A percentile compares a stretch with the other conserved stretches of the same genome.
Conservation (phyloP, 169 alveolate genomes). For the Eimeria tenella region DNA sequence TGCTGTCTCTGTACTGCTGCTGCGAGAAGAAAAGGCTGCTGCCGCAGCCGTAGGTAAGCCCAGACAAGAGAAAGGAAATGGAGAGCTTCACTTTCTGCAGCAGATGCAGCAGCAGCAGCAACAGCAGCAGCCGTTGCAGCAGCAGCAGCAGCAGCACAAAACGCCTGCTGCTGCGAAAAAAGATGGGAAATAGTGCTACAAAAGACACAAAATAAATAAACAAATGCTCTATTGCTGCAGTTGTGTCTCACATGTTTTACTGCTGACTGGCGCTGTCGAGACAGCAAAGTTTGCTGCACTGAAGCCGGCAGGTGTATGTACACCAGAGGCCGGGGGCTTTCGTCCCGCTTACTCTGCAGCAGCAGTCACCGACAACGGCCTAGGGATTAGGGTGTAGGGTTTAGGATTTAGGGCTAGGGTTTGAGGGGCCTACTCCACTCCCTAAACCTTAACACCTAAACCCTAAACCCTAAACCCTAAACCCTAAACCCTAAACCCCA, state of each 20-base stretch:
- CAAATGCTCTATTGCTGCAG: not conserved
- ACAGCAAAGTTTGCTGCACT: constrained; percentile 25
- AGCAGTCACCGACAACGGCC: not conserved
- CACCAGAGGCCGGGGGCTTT: not conserved
- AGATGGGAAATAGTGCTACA: not conserved
- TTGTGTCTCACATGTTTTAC: not conserved
- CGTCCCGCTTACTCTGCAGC: not conserved
- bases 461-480: too few species aligned
- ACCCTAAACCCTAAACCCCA: too few species aligned
- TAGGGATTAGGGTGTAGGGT: not conserved
- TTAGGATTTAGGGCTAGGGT: constrained; percentile 11
- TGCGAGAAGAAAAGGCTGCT: not conserved
- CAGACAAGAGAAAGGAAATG: not conserved
- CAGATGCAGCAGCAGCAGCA: too few species aligned
- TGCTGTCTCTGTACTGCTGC: constrained; percentile 21
- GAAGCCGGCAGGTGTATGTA: not conserved
- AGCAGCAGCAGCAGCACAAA: constrained; percentile 18
- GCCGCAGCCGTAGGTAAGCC: not conserved
- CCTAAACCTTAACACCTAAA: too few species aligned
- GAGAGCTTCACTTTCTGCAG: not conserved
- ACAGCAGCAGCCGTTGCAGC: not conserved
- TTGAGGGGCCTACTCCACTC: not conserved
- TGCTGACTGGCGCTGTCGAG: not conserved
- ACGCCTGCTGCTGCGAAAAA: not conserved
- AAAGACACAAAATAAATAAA: not conserved